These are phyloP conservation scores for Marasmius sp. DNA, from an alignment of 1,284 basidiomycete genomes.

Conservation along the genomic window DNA sequence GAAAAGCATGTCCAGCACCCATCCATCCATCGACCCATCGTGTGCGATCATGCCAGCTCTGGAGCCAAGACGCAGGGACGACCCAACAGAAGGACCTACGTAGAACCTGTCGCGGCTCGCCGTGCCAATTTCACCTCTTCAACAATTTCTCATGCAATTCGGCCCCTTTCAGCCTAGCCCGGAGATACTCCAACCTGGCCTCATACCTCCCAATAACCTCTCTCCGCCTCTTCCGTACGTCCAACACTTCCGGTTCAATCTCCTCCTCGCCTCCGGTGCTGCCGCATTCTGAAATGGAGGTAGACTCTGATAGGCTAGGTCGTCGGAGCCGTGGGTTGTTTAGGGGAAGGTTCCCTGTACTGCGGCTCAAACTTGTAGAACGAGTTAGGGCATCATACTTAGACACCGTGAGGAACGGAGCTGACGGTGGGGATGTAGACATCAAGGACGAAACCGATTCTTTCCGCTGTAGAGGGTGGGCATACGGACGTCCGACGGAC, in stretches of 20 bases:
- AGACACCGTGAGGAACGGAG: not conserved
- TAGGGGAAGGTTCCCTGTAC: slow-evolving; percentile 31
- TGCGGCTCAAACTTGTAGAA: slow-evolving; percentile 18
- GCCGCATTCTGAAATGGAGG: slow-evolving; percentile 4
- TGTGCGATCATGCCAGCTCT: too few species aligned
- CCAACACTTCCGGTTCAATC: slow-evolving; percentile 43
- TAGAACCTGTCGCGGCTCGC: too few species aligned
- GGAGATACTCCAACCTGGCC: slow-evolving; percentile 66
- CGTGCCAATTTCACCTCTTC: slow-evolving; percentile 33
- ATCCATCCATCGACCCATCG: too few species aligned
- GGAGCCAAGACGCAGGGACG: too few species aligned
- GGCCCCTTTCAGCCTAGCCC: slow-evolving; percentile 70
- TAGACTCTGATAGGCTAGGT: slow-evolving; percentile 18
- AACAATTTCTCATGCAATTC: slow-evolving; percentile 71
- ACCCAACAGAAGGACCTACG: too few species aligned
- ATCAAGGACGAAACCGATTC: slow-evolving; percentile 26
- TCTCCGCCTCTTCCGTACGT: slow-evolving; percentile 57
- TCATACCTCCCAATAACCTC: slow-evolving; percentile 70
- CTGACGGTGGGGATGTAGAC: not conserved
- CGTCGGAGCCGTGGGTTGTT: not conserved
- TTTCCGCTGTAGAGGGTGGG: not conserved
- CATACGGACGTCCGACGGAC: not conserved
- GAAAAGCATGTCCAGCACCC: too few species aligned
- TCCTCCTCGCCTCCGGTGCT: slow-evolving; percentile 24
- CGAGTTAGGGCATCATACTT: not conserved